phyloP scores from a whole-genome alignment of 768 basidiomycete genomes.

The Hortiboletus flavorubellus region DNA sequence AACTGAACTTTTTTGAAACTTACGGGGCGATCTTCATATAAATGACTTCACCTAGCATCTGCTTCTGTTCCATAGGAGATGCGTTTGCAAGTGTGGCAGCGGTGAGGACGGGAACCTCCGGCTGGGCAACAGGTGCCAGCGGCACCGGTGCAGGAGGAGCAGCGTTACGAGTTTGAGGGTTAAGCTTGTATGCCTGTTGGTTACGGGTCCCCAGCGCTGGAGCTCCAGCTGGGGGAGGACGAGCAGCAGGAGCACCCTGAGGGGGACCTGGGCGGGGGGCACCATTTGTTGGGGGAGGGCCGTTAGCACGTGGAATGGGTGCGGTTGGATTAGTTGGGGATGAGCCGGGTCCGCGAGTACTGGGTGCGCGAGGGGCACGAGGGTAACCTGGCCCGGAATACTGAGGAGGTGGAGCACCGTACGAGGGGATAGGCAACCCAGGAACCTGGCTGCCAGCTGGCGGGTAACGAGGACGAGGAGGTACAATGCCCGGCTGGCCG shows the following conservation, averaged over 20 bases:
- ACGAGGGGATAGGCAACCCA: conserved; percentile 77
- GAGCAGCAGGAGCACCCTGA: conserved; percentile 40
- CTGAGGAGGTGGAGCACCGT: conserved; percentile 73
- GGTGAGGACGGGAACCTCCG: conserved; percentile 55
- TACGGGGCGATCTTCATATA: conserved; percentile 87
- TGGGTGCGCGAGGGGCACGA: conserved; percentile 56
- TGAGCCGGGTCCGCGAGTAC: conserved; percentile 63
- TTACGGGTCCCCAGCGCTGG: conserved; percentile 41
- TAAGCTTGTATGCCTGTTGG: conserved; percentile 32
- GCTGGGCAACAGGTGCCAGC: conserved; percentile 40
- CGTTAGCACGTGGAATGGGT: conserved; percentile 64
- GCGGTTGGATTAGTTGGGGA: conserved; percentile 65
- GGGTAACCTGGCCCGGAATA: conserved; percentile 72
- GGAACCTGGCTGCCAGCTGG: conserved; percentile 66
- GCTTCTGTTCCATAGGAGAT: conserved; percentile 87
- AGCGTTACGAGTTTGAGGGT: conserved; percentile 37
- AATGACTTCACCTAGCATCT: conserved; percentile 95
- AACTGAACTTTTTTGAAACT: conserved; percentile 28
- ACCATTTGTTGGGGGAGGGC: conserved; percentile 54
- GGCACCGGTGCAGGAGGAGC: conserved; percentile 31
- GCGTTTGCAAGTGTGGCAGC: conserved; percentile 59
- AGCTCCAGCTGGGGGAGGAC: conserved; percentile 42
- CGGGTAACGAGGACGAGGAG: conserved; percentile 81
- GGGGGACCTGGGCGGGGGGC: conserved; percentile 46
- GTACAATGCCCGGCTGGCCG: conserved; percentile 86